Evolutionary conservation across 2,329 filamentous ascomycete species (phyloP).

Genomic region (Aplosporella prunicola): DNA sequence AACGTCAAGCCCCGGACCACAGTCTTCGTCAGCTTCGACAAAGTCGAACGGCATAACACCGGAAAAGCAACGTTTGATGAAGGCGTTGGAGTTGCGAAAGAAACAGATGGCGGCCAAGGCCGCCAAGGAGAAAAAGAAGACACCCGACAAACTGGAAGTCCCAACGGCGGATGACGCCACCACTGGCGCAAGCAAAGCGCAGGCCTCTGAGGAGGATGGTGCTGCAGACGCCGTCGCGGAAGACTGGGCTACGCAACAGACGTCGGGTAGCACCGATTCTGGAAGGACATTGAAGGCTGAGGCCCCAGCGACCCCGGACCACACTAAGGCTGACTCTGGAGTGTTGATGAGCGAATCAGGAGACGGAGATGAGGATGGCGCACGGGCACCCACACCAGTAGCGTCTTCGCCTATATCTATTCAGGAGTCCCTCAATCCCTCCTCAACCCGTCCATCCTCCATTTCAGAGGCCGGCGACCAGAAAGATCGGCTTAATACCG

Average conservation of each 20-base stretch:
- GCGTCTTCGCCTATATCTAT: constrained; percentile 29
- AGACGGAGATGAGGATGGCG: constrained; percentile 25
- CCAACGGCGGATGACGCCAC: constrained; percentile 9
- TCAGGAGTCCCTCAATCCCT: constrained; percentile 26
- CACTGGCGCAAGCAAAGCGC: constrained; percentile 12
- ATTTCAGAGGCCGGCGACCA: constrained; percentile 28
- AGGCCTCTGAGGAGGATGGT: constrained; percentile 1
- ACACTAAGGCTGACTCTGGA: constrained; percentile 45
- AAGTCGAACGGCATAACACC: constrained; percentile 58
- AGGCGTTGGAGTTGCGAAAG: constrained; percentile 82
- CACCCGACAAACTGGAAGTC: background rate
- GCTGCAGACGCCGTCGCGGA: background rate
- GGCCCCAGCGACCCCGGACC: constrained; percentile 5
- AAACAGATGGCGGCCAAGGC: constrained; percentile 52
- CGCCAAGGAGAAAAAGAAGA: constrained; percentile 19
- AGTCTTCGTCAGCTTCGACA: constrained; percentile 18
- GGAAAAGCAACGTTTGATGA: constrained; percentile 88
- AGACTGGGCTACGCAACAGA: no score
- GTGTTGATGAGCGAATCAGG: constrained; percentile 35
- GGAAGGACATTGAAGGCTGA: constrained; percentile 9
- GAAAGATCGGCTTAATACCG: constrained; percentile 14
- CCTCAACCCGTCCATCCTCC: constrained; percentile 30
- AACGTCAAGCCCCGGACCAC: constrained; percentile 26
- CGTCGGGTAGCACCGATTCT: constrained; percentile 10
- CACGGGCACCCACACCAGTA: constrained; percentile 24